A percentile compares a stretch with the other conserved stretches of the same genome.
Conservation (phyloP, 2,329 filamentous ascomycete genomes). For the Pseudocercospora eumusae region DNA sequence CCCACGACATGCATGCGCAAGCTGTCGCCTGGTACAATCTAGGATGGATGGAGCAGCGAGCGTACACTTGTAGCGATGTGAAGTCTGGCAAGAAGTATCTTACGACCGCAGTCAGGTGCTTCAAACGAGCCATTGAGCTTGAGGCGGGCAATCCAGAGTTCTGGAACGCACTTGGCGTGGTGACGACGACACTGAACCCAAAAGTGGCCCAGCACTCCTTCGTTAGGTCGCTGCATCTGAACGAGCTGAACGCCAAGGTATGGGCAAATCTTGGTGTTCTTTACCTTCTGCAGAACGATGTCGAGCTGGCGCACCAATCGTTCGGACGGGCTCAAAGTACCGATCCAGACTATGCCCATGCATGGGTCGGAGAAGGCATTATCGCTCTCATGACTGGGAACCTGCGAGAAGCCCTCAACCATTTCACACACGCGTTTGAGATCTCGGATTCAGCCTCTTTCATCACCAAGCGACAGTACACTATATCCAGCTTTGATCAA, state of each 20-base stretch:
- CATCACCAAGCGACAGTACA: slow-evolving; percentile 75
- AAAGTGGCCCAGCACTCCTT: slow-evolving; percentile 91
- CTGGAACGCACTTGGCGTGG: slow-evolving; percentile 94
- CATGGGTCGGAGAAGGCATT: slow-evolving; percentile 91
- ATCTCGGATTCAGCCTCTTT: slow-evolving; percentile 77
- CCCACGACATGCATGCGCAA: slow-evolving; percentile 78
- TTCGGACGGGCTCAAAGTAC: slow-evolving; percentile 90
- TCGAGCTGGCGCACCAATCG: slow-evolving; percentile 81
- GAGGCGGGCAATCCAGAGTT: slow-evolving; percentile 94
- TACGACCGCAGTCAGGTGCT: slow-evolving; percentile 80
- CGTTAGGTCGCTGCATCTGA: slow-evolving; percentile 85
- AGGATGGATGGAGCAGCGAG: slow-evolving; percentile 87
- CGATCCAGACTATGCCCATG: slow-evolving; percentile 89
- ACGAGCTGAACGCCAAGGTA: slow-evolving; percentile 75
- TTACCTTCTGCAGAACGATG: slow-evolving; percentile 80
- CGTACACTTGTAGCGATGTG: slow-evolving; percentile 64
- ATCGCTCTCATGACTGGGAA: slow-evolving; percentile 78
- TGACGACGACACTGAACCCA: slow-evolving; percentile 81
- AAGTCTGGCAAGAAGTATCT: slow-evolving; percentile 68
- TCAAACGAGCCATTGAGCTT: slow-evolving; percentile 93
- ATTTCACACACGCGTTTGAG: slow-evolving; percentile 94
- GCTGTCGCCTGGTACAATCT: slow-evolving; percentile 97
- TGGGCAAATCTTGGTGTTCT: slow-evolving; percentile 92
- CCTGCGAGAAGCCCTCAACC: slow-evolving; percentile 71
- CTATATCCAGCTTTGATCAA: slow-evolving; percentile 79